A percentile compares a stretch with the other conserved stretches of the same genome.
Evolutionary conservation across 179 eudicot species (phyloP).

Genomic region (Silene coronaria): DNA sequence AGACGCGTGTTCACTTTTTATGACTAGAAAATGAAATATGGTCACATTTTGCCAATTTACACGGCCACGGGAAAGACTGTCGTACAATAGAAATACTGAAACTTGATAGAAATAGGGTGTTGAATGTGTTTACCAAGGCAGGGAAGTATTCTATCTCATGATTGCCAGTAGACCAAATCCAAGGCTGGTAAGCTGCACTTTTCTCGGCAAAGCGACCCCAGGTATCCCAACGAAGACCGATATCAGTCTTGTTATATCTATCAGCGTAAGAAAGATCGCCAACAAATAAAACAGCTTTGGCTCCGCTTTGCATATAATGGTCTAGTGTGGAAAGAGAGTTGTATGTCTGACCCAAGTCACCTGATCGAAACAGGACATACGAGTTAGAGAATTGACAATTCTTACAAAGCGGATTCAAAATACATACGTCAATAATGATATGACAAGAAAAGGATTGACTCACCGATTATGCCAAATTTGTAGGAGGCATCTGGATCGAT

Average conservation of each 20-base stretch:
- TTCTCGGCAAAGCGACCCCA: constrained; percentile 83
- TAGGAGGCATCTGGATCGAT: constrained; percentile 67
- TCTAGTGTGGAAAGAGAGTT: constrained; percentile 79
- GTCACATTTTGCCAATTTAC: too few species aligned
- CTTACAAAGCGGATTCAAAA: neutral
- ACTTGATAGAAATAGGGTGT: neutral
- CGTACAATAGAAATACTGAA: too few species aligned
- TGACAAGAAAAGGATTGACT: constrained; percentile 14
- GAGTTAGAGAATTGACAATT: neutral
- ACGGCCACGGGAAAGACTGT: too few species aligned
- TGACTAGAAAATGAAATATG: too few species aligned
- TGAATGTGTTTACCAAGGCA: constrained; percentile 46
- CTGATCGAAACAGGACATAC: constrained; percentile 38
- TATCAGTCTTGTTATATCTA: constrained; percentile 61
- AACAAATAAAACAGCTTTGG: constrained; percentile 66
- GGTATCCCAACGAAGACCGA: constrained; percentile 90
- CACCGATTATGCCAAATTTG: constrained; percentile 92
- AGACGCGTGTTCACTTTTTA: too few species aligned
- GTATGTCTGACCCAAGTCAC: constrained; percentile 93
- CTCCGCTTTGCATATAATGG: constrained; percentile 70
- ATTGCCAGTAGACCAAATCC: constrained; percentile 97
- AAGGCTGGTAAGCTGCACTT: constrained; percentile 82
- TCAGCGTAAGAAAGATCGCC: constrained; percentile 99
- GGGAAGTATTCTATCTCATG: constrained; percentile 96
- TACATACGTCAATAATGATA: too few species aligned